Base-by-base conservation (phyloP, 805 yeast genomes). In the Candida germanica region DNA sequence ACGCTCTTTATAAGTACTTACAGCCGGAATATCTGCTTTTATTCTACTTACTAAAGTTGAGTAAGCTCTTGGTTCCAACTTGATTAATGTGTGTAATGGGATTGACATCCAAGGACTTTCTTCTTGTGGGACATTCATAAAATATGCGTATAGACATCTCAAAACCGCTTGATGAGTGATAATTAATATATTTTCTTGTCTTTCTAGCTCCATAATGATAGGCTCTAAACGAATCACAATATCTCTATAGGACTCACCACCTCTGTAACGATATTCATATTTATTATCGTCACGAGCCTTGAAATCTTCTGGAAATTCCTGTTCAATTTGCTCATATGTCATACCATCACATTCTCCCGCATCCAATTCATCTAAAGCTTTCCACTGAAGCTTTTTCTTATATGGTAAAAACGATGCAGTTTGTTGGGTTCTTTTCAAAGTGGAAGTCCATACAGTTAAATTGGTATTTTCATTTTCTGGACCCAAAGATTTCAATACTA, bases 21-120 rank as follows among this genome's bases (percentile, higher is more conserved):
- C 99, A 0, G 98, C 98, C 2, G 99, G 98, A 33, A 93, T 91
- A 57, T 93, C 87, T 0, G 98, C 98, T 50, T 87, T 87, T 40
- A 93, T 86, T 49, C 94, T 73, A 13, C 91, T 83, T 12, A 89
- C 98, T 28, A 80, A 63, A 0, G 98, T 89, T 33, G 81, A 82
- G 53, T 87, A 89, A 0, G 98, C 96, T 39, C 95, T 73, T n/a
- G 97, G 96, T 58, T 93, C 98, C 44, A 93, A 69, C 55, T 87
- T 84, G 52, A 93, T 93, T 57, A 93, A 66, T 0, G 98, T 93
- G 56, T 93, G 99, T 50, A 93, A 68, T 5, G 99, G 99, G 40
- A 93, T 94, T 26, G 94, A 87, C 96, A 93, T 88, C 98, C 98
- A 93, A 4, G 99, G 99, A 40, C 89, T 78, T 58, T 87, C 91